A percentile compares a stretch with the other conserved stretches of the same genome.
Evolutionary conservation across 1,139 yeast genomes (phyloP).

Genomic region (Debaryomyces robertsiae): DNA sequence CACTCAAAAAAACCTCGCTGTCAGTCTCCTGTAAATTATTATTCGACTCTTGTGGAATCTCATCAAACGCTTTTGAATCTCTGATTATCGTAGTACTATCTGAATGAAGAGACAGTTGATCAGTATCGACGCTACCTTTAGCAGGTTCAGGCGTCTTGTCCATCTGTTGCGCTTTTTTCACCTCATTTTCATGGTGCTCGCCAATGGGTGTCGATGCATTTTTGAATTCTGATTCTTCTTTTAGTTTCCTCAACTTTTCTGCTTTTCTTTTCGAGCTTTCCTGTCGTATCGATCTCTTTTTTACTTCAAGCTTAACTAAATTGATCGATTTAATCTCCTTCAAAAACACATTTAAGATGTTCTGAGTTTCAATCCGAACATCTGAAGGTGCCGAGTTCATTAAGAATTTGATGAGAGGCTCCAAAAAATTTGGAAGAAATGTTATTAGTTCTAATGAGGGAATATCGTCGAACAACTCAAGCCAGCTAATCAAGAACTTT

Average conservation of each 20-base stretch:
- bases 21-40: conserved; percentile 13
- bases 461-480: conserved; percentile 84
- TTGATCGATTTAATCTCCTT: conserved; percentile 79
- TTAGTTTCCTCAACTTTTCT: conserved; percentile 9
- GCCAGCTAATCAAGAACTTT: conserved; percentile 90
- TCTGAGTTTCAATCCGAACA: conserved; percentile 83
- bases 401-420: conserved; percentile 78
- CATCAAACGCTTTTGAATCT: conserved; percentile 14
- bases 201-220: conserved; percentile 2
- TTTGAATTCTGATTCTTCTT: conserved; percentile 10
- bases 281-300: conserved; percentile 31
- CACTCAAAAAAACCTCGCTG: conserved; percentile 62
- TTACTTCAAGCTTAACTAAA: conserved; percentile 59
- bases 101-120: conserved; percentile 27
- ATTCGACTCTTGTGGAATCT: conserved; percentile 15
- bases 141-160: conserved; percentile 13
- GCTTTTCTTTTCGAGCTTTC: conserved; percentile 16
- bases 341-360: conserved; percentile 70
- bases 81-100: conserved; percentile 16
- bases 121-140: conserved; percentile 15
- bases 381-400: conserved; percentile 82
- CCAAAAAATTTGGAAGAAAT: conserved; percentile 85
- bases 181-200: background rate
- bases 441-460: conserved; percentile 89
- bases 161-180: conserved; percentile 3